A percentile compares a stretch with the other conserved stretches of the same genome.
Conservation (phyloP, 495 filamentous ascomycete species). For the Mytilinidion resinicola region DNA sequence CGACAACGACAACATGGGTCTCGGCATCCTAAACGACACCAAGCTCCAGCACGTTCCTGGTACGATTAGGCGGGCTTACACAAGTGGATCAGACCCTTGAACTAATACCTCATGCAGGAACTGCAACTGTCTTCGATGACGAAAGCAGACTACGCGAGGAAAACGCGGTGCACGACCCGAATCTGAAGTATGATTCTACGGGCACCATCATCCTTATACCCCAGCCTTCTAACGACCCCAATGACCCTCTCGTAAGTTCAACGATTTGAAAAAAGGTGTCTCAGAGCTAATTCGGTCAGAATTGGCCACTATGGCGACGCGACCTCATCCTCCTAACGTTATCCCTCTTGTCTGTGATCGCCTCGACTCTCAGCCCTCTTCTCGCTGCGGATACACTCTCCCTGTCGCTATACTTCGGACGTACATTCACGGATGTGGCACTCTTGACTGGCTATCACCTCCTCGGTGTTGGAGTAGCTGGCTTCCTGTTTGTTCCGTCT, state of each 20-base stretch:
- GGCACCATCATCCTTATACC: constrained; percentile 38
- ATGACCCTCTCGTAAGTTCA: constrained; percentile 50
- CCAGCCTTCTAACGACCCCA: constrained; percentile 37
- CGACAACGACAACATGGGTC: constrained; percentile 53
- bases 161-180: constrained; percentile 19
- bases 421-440: constrained; percentile 63
- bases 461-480: constrained; percentile 72
- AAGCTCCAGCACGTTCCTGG: constrained; percentile 65
- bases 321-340: constrained; percentile 73
- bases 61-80: constrained; percentile 32
- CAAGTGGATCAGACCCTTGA: background rate
- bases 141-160: constrained; percentile 10
- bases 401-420: constrained; percentile 53
- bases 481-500: constrained; percentile 75
- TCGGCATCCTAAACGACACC: constrained; percentile 68
- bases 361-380: constrained; percentile 71
- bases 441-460: constrained; percentile 84
- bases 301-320: constrained; percentile 85
- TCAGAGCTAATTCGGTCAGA: constrained; percentile 46
- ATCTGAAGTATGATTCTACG: constrained; percentile 32
- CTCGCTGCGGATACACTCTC: constrained; percentile 81
- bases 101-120: constrained; percentile 19
- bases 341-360: constrained; percentile 73
- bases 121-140: constrained; percentile 24
- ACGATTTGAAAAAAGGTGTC: background rate